Evolutionary conservation across 495 filamentous ascomycete species (phyloP).

Genomic region (Penicillium soppii): DNA sequence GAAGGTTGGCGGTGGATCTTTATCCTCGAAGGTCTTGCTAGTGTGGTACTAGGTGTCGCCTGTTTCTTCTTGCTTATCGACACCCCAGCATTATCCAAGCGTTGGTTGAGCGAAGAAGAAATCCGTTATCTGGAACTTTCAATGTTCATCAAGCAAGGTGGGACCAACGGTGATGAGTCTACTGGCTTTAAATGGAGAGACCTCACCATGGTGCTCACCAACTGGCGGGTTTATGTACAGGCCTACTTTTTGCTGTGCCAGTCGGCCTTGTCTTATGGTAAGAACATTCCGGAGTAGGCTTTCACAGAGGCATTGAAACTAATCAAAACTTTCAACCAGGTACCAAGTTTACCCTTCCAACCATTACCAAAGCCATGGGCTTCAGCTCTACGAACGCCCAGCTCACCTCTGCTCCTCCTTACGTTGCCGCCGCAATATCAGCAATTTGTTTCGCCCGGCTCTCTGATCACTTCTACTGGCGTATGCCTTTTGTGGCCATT

Average conservation of each 20-base stretch:
- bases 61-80: constrained; percentile 52
- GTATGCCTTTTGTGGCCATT: constrained; percentile 2
- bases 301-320: not conserved
- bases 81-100: constrained; percentile 15
- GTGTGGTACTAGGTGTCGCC: constrained; percentile 52
- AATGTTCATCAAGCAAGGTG: constrained; percentile 33
- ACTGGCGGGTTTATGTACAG: constrained; percentile 29
- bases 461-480: not conserved
- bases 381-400: not conserved
- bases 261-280: constrained; percentile 28
- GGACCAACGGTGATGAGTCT: constrained; percentile 15
- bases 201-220: constrained; percentile 16
- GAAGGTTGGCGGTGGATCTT: constrained; percentile 76
- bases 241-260: constrained; percentile 30
- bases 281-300: not conserved
- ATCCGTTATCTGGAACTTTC: constrained; percentile 28
- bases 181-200: constrained; percentile 19
- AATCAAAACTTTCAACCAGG: not conserved
- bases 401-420: not conserved
- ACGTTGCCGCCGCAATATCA: constrained; percentile 1
- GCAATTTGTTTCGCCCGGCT: not conserved
- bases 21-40: constrained; percentile 59
- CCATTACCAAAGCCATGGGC: constrained; percentile 1
- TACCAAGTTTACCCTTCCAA: constrained; percentile 1
- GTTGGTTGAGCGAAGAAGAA: constrained; percentile 24